Percentiles rank a stretch among this genome's conserved stretches.
Evolutionary conservation across 805 yeast genomes (phyloP).

Genomic region (Isabelozyma pseudorhagii): DNA sequence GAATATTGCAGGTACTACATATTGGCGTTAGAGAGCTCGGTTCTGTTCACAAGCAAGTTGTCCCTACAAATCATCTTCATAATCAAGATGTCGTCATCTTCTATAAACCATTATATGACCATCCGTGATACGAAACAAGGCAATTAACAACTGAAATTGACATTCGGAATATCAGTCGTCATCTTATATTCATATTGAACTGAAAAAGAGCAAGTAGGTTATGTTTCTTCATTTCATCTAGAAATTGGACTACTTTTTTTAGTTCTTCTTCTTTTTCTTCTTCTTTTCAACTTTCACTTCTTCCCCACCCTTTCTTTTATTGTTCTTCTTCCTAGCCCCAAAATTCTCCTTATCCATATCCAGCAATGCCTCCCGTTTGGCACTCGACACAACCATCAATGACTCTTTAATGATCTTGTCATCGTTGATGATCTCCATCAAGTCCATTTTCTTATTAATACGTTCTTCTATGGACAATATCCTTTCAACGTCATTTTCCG

Average conservation of each 20-base stretch:
- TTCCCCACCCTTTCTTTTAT: constrained; percentile 38
- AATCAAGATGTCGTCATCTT: no score
- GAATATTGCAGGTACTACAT: no score
- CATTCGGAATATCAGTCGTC: no score
- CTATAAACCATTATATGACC: no score
- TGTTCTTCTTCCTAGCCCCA: constrained; percentile 65
- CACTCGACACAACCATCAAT: constrained; percentile 66
- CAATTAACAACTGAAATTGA: no score
- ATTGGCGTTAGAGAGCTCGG: no score
- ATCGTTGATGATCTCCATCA: constrained; percentile 69
- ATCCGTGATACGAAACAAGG: no score
- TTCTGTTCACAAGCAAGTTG: no score
- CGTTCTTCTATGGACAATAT: constrained; percentile 84
- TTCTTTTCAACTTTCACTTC: constrained; percentile 2
- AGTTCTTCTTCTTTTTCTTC: constrained; percentile 7
- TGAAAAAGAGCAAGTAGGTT: not conserved
- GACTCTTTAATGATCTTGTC: constrained; percentile 72
- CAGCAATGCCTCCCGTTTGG: constrained; percentile 87
- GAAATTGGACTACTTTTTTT: constrained; percentile 8
- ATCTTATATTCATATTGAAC: not conserved
- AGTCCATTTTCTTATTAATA: constrained; percentile 75
- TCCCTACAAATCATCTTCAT: no score
- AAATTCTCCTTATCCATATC: constrained; percentile 91
- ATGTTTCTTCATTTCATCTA: constrained; percentile 2
- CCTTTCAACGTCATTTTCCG: constrained; percentile 81